Percentiles rank a stretch among this genome's conserved stretches.
Evolutionary conservation across 208 protist species (phyloP).

Genomic region (Leishmania mexicana): DNA sequence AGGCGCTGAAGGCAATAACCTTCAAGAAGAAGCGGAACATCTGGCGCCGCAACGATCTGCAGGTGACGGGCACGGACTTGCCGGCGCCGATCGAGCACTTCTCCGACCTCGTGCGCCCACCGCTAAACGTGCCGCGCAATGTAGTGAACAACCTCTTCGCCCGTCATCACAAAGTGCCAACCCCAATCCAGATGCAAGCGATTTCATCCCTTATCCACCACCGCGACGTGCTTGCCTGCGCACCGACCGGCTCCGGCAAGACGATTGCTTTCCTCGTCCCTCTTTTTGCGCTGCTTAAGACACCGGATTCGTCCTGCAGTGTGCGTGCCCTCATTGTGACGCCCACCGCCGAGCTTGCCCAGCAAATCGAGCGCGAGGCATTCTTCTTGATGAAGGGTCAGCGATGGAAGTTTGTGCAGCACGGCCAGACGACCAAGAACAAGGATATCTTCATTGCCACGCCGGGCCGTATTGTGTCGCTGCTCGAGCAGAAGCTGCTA

Average conservation of each 20-base stretch:
- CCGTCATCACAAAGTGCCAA: constrained; percentile 90
- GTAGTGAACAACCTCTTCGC: constrained; percentile 85
- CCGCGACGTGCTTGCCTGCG: constrained; percentile 90
- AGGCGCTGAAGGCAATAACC: constrained; percentile 74
- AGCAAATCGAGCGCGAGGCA: constrained; percentile 95
- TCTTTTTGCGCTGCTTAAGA: constrained; percentile 89
- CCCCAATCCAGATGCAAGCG: constrained; percentile 97
- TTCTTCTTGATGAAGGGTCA: constrained; percentile 87
- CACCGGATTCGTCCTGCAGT: constrained; percentile 65
- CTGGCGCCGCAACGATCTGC: constrained; percentile 81
- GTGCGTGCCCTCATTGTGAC: constrained; percentile 95
- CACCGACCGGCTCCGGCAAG: constrained; percentile 95
- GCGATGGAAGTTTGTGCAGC: constrained; percentile 88
- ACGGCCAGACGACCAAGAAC: constrained; percentile 88
- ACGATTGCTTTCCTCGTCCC: constrained; percentile 95
- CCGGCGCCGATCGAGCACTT: constrained; percentile 87
- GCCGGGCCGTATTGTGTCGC: constrained; percentile 76
- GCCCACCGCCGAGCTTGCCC: constrained; percentile 96
- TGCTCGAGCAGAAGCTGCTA: constrained; percentile 84
- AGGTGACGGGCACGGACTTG: constrained; percentile 76
- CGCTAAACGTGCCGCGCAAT: constrained; percentile 70
- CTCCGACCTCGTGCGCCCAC: constrained; percentile 79
- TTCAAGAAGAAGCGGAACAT: constrained; percentile 81
- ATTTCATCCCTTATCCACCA: constrained; percentile 93
- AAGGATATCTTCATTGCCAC: constrained; percentile 94